Evolutionary conservation across 306 rosid genomes (phyloP).

Genomic region (Pachyrhizus erosus): DNA sequence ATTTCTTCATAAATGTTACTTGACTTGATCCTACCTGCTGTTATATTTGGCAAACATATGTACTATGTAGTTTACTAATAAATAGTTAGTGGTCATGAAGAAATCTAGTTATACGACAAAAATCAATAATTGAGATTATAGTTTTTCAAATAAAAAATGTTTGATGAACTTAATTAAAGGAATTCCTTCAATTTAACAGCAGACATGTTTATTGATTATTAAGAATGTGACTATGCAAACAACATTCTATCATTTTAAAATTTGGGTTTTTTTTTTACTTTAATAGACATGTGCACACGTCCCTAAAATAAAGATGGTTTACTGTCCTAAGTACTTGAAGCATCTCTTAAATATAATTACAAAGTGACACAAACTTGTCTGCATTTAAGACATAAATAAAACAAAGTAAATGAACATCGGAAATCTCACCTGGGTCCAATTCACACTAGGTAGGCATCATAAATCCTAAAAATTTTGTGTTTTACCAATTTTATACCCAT

Average conservation of each 20-base stretch:
- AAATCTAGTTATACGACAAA: conserved; percentile 37
- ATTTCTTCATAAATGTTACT: conserved; percentile 38
- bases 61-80: conserved; percentile 6
- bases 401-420: neutral
- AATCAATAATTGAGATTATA: conserved; percentile 41
- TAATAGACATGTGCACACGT: conserved; percentile 35
- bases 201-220: conserved; percentile 34
- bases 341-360: conserved; percentile 13
- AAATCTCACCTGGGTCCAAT: conserved; percentile 1
- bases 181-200: neutral
- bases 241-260: conserved; percentile 37
- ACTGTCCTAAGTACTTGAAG: conserved; percentile 16
- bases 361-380: conserved; percentile 18
- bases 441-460: neutral
- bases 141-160: conserved; percentile 21
- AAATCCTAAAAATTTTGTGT: neutral
- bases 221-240: conserved; percentile 33
- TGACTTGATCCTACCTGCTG: neutral
- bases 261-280: conserved; percentile 6
- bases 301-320: conserved; percentile 30
- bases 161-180: neutral
- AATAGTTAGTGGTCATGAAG: conserved; percentile 31
- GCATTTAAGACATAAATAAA: neutral
- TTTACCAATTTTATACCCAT: neutral
- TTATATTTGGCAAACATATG: conserved; percentile 27